Base-by-base conservation (phyloP, 2,329 filamentous ascomycete genomes). In the Zasmidium cellare region DNA sequence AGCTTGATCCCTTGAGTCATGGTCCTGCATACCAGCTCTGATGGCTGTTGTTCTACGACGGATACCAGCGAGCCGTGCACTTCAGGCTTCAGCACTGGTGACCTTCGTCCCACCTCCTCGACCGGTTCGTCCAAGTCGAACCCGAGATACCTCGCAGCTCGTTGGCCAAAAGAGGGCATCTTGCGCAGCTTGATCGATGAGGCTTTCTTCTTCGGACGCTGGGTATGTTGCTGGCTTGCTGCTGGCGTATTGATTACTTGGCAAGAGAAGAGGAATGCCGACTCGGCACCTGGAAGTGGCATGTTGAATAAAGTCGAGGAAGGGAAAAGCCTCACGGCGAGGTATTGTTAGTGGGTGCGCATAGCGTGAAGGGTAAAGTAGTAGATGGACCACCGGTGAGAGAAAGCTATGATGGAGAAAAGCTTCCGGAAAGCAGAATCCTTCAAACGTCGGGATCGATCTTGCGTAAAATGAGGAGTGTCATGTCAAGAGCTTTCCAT, bases 211-310 rank as follows among this genome's bases (percentile, higher is more conserved):
- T 52, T 52, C 50, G 16, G 50, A 28, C 31, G 35, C 31, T 52
- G 12, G 38, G 24, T 23, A 16, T 19, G 19, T 44, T 24, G 19
- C 31, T 52, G 20, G 9, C 19, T 18, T 20, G 24, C n/a, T 1
- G 35, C 16, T n/a, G 11, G 35, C 12, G 28, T 41, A n/a, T 41
- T 41, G 35, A n/a, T 22, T n/a, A 19, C 20, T 25, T 47, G 31
- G 22, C 20, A 51, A 16, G 54, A 56, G 47, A 56, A 35, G 14
- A 51, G 46, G 23, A 46, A 25, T 3, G 45, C 54, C 9, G 47
- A 49, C 14, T 56, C 38, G n/a, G 47, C 54, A 28, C 54, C 47
- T 25, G 54, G 54, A 9, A 56, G 54, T 16, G 35, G 35, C 35
- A 41, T 41, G 35, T 41, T 41, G 35, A 41, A 18, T 16, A 14